A percentile compares a stretch with the other conserved stretches of the same genome.
phyloP scores from a whole-genome alignment of 2,329 filamentous ascomycete genomes.

The Ascochyta fabae region DNA sequence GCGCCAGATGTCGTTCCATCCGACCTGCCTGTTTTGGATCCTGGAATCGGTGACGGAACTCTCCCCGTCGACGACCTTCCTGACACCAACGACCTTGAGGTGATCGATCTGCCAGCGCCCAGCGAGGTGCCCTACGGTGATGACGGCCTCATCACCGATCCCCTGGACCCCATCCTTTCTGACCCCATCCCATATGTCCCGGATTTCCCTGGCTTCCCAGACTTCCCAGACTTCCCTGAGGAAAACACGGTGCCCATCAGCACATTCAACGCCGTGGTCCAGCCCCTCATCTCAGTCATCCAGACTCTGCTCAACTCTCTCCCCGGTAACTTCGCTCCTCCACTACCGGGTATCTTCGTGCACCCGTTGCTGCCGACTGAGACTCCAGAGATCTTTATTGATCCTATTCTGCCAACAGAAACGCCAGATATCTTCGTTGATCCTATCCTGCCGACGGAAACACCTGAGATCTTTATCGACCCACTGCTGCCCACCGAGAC shows the following conservation, averaged over 20 bases:
- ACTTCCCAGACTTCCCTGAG: not conserved
- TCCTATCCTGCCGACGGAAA: too few species aligned
- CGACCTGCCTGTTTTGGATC: not conserved
- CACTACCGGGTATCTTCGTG: slow-evolving; percentile 1
- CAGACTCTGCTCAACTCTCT: slow-evolving; percentile 5
- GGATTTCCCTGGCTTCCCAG: not conserved
- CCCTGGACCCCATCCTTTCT: not conserved
- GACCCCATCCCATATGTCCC: not conserved
- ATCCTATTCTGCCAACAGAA: not conserved
- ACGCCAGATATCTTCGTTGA: not conserved
- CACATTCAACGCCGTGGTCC: slow-evolving; percentile 8
- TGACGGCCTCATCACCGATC: not conserved
- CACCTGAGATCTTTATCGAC: too few species aligned
- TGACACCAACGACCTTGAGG: slow-evolving; percentile 8
- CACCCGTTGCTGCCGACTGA: slow-evolving; percentile 5
- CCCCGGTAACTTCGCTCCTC: slow-evolving; percentile 3
- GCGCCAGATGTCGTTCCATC: not conserved
- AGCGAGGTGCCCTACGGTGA: slow-evolving; percentile 1
- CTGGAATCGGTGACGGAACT: not conserved
- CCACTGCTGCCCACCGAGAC: not conserved
- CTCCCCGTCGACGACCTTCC: not conserved
- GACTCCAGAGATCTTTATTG: slow-evolving; percentile 3
- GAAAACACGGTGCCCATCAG: slow-evolving; percentile 7
- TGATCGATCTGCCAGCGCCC: slow-evolving; percentile 12
- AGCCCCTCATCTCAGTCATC: slow-evolving; percentile 11